Percentiles rank a stretch among this genome's conserved stretches.
Evolutionary conservation across 2,329 filamentous ascomycete genomes (phyloP).

Genomic region (Aureobasidium sp.): DNA sequence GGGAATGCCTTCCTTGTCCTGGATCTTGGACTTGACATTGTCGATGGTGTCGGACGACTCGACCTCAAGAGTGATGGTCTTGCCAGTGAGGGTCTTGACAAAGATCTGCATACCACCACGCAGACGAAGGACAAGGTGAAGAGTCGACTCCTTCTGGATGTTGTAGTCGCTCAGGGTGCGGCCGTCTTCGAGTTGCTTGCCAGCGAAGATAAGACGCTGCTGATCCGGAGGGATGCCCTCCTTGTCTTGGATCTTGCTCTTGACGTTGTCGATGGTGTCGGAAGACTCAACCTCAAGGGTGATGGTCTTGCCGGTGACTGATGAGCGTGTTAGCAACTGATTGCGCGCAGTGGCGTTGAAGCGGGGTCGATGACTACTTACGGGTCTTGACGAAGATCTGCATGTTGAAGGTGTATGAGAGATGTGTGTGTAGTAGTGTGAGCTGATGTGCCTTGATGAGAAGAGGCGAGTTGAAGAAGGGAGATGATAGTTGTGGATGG

Average conservation of each 20-base stretch:
- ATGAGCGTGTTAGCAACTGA: constrained; percentile 25
- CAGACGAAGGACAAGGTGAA: constrained; percentile 56
- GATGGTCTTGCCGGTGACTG: constrained; percentile 60
- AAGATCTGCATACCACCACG: constrained; percentile 61
- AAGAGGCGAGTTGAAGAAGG: not conserved
- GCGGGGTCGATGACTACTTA: constrained; percentile 44
- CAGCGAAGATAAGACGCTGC: constrained; percentile 91
- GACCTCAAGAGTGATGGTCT: constrained; percentile 89
- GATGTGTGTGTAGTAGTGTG: constrained; percentile 16
- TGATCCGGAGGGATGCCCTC: constrained; percentile 94
- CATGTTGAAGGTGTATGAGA: constrained; percentile 44
- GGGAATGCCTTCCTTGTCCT: constrained; percentile 58
- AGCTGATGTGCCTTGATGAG: constrained; percentile 8
- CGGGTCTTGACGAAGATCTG: constrained; percentile 98
- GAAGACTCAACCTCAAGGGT: constrained; percentile 60
- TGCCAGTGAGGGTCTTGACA: constrained; percentile 52
- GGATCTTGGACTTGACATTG: constrained; percentile 89
- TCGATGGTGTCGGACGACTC: constrained; percentile 87
- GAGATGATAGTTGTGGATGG: not conserved
- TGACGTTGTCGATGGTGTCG: constrained; percentile 93
- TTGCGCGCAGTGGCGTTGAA: constrained; percentile 18
- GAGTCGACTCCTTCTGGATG: constrained; percentile 66
- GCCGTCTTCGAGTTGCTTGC: constrained; percentile 93
- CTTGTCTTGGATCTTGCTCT: constrained; percentile 96
- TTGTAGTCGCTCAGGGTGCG: constrained; percentile 88